Percentiles rank a stretch among this genome's conserved stretches.
Conservation (phyloP, 2,329 filamentous ascomycete species). For the Beauveria varroae region DNA sequence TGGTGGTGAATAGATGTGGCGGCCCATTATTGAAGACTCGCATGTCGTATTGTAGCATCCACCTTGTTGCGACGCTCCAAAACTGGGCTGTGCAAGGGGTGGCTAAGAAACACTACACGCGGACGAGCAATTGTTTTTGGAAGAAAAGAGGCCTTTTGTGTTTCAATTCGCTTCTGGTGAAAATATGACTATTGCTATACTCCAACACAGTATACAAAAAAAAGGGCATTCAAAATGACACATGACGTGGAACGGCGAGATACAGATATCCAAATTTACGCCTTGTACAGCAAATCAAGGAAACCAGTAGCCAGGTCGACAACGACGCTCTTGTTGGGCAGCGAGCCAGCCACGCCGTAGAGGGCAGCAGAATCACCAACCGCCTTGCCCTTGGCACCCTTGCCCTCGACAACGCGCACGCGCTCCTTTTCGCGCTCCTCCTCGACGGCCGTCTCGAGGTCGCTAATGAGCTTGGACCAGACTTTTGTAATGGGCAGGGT, state of each 20-base stretch:
- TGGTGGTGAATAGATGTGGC: too few species aligned
- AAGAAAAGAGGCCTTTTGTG: background rate
- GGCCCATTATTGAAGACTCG: too few species aligned
- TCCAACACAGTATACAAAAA: background rate
- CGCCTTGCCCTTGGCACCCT: slow-evolving; percentile 55
- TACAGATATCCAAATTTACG: slow-evolving; percentile 34
- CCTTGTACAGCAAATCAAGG: slow-evolving; percentile 87
- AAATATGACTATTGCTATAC: background rate
- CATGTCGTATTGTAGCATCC: background rate
- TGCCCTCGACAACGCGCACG: slow-evolving; percentile 62
- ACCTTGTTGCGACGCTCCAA: background rate
- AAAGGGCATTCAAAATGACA: background rate
- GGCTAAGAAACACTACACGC: background rate
- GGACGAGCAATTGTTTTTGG: background rate
- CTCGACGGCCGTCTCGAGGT: slow-evolving; percentile 60
- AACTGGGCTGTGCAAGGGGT: background rate
- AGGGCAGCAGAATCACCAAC: slow-evolving; percentile 77
- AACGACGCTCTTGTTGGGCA: slow-evolving; percentile 94
- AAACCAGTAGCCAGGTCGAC: slow-evolving; percentile 86
- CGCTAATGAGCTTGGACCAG: slow-evolving; percentile 69
- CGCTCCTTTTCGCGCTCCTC: slow-evolving; percentile 76
- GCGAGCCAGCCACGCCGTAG: slow-evolving; percentile 88
- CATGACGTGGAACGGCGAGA: background rate
- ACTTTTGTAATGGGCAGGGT: slow-evolving; percentile 79
- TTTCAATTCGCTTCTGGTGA: background rate